Evolutionary conservation across 495 filamentous ascomycete genomes (phyloP).

Genomic region (Evernia prunastri): DNA sequence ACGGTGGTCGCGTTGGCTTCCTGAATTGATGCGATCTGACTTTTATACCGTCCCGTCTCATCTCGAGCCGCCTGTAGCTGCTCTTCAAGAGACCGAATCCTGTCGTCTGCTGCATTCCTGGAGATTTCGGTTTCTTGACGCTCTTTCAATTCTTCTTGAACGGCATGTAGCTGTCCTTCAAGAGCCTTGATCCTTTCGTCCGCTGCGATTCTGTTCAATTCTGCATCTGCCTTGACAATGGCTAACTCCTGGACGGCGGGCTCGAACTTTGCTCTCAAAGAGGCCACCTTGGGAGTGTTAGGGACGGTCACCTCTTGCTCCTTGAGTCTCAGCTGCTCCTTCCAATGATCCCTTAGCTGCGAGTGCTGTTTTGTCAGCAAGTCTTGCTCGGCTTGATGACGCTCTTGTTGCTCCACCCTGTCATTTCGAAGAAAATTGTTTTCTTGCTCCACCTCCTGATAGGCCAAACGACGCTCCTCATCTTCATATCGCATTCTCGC

Average conservation of each 20-base stretch:
- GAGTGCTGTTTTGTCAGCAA: conserved; percentile 6
- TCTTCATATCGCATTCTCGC: conserved; percentile 23
- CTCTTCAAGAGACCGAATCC: background rate
- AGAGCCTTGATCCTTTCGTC: conserved; percentile 22
- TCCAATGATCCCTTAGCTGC: conserved; percentile 9
- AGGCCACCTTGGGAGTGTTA: background rate
- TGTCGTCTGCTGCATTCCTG: conserved; percentile 30
- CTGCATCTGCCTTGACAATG: conserved; percentile 22
- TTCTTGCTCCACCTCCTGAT: conserved; percentile 13
- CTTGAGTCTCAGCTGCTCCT: conserved; percentile 12
- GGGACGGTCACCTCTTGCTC: conserved; percentile 2
- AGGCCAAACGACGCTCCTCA: conserved; percentile 6
- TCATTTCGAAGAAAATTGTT: conserved; percentile 10
- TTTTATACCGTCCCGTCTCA: background rate
- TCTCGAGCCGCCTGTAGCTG: conserved; percentile 8
- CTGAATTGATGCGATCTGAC: conserved; percentile 9
- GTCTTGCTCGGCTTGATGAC: conserved; percentile 2
- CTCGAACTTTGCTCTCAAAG: background rate
- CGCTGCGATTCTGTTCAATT: conserved; percentile 34
- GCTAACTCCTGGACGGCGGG: background rate
- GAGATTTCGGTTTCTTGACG: conserved; percentile 30
- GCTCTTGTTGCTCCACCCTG: background rate
- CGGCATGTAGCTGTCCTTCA: conserved; percentile 4
- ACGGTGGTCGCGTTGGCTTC: conserved; percentile 4
- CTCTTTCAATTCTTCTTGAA: conserved; percentile 2